A percentile compares a stretch with the other conserved stretches of the same genome.
These are phyloP conservation scores for Nothopassalora personata DNA, from an alignment of 2,329 filamentous ascomycete genomes.

Conservation along the genomic window DNA sequence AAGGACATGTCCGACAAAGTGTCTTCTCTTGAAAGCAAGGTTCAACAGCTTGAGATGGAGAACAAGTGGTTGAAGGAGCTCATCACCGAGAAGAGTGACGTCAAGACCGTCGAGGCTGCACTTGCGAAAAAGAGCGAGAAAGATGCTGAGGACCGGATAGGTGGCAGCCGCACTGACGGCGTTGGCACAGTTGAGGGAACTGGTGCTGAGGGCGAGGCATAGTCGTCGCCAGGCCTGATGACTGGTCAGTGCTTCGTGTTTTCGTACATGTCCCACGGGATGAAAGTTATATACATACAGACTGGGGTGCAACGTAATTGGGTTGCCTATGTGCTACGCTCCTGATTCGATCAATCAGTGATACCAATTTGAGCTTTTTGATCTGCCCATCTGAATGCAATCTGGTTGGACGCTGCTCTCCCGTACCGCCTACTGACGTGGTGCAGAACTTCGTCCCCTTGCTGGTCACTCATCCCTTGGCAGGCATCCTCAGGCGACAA, in stretches of 20 bases:
- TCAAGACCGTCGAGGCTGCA: slow-evolving; percentile 22
- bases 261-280: background rate
- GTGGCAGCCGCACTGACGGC: slow-evolving; percentile 28
- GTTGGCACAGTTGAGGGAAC: slow-evolving; percentile 24
- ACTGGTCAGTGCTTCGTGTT: background rate
- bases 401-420: background rate
- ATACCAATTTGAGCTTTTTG: background rate
- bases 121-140: slow-evolving; percentile 22
- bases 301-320: background rate
- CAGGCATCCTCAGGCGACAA: background rate
- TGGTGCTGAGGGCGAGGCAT: slow-evolving; percentile 4
- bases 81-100: slow-evolving; percentile 46
- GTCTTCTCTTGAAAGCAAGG: slow-evolving; percentile 40
- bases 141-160: slow-evolving; percentile 25
- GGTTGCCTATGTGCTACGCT: background rate
- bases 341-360: background rate
- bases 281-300: background rate
- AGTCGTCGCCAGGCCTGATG: background rate
- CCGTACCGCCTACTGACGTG: background rate
- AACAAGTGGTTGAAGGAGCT: slow-evolving; percentile 50
- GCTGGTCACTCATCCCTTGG: background rate
- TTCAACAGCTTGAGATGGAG: slow-evolving; percentile 49
- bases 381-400: background rate
- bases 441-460: background rate
- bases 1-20: slow-evolving; percentile 49